Evolutionary conservation across 768 basidiomycete species (phyloP).

Genomic region (Myochromella boudieri): DNA sequence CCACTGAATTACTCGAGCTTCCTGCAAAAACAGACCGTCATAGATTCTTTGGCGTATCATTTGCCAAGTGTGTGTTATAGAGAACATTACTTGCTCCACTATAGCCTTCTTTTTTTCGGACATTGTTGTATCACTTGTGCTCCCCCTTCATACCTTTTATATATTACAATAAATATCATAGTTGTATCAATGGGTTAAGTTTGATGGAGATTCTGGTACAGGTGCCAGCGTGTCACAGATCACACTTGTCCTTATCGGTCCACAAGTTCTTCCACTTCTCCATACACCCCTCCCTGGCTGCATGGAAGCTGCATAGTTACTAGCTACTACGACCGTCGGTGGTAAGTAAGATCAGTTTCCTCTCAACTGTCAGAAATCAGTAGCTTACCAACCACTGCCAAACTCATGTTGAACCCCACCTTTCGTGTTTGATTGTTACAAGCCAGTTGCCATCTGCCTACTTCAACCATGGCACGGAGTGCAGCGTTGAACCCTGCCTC

Average conservation of each 20-base stretch:
- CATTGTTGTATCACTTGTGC: background rate
- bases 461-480: conserved; percentile 66
- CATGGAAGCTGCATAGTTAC: conserved; percentile 43
- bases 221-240: conserved; percentile 18
- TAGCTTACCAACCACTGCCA: conserved; percentile 29
- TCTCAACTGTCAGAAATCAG: conserved; percentile 21
- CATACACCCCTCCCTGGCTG: conserved; percentile 23
- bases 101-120: background rate
- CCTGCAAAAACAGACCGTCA: conserved; percentile 5
- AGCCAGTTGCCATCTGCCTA: conserved; percentile 32
- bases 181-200: too few species aligned
- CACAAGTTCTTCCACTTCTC: background rate
- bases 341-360: conserved; percentile 27
- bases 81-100: background rate
- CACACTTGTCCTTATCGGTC: conserved; percentile 2
- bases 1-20: too few species aligned
- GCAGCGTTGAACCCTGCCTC: conserved; percentile 80
- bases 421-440: conserved; percentile 38
- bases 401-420: conserved; percentile 23
- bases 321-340: conserved; percentile 21
- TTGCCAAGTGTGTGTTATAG: conserved; percentile 13
- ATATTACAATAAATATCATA: too few species aligned
- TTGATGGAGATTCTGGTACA: too few species aligned
- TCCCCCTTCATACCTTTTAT: background rate
- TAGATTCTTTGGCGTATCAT: conserved; percentile 11